Evolutionary conservation across 2,329 filamentous ascomycete species (phyloP).

Genomic region (Sclerotinia borealis): DNA sequence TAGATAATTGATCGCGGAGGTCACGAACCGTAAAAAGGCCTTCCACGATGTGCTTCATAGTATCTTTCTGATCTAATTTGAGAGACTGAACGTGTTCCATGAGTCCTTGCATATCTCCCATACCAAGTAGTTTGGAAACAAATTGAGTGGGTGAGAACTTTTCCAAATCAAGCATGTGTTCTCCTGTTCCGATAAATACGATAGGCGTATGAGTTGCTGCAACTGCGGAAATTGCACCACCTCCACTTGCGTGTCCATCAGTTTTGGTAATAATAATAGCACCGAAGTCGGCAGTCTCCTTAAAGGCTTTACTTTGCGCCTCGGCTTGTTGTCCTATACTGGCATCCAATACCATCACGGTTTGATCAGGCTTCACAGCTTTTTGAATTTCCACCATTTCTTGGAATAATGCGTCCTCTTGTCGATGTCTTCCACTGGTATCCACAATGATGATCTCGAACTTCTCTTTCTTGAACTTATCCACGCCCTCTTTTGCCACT

Average conservation of each 20-base stretch:
- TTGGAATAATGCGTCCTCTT: slow-evolving; percentile 90
- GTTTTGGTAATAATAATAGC: slow-evolving; percentile 99
- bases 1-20: slow-evolving; percentile 87
- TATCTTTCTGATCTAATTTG: slow-evolving; percentile 95
- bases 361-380: slow-evolving; percentile 88
- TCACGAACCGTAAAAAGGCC: slow-evolving; percentile 95
- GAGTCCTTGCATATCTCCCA: slow-evolving; percentile 93
- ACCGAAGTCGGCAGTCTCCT: slow-evolving; percentile 92
- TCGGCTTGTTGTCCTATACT: slow-evolving; percentile 96
- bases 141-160: slow-evolving; percentile 90
- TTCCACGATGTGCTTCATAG: slow-evolving; percentile 97
- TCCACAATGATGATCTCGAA: slow-evolving; percentile 99
- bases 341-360: slow-evolving; percentile 95
- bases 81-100: slow-evolving; percentile 95
- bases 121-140: slow-evolving; percentile 86
- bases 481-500: slow-evolving; percentile 90
- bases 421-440: slow-evolving; percentile 88
- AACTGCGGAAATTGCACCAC: slow-evolving; percentile 95
- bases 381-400: slow-evolving; percentile 97
- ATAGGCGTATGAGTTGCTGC: slow-evolving; percentile 95
- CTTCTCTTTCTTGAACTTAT: slow-evolving; percentile 97
- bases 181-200: slow-evolving; percentile 94
- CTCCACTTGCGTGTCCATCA: slow-evolving; percentile 89
- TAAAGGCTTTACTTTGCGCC: slow-evolving; percentile 91
- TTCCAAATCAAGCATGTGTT: slow-evolving; percentile 94